Evolutionary conservation across 2,329 filamentous ascomycete species (phyloP).

Genomic region (Pseudomassariella vexata): DNA sequence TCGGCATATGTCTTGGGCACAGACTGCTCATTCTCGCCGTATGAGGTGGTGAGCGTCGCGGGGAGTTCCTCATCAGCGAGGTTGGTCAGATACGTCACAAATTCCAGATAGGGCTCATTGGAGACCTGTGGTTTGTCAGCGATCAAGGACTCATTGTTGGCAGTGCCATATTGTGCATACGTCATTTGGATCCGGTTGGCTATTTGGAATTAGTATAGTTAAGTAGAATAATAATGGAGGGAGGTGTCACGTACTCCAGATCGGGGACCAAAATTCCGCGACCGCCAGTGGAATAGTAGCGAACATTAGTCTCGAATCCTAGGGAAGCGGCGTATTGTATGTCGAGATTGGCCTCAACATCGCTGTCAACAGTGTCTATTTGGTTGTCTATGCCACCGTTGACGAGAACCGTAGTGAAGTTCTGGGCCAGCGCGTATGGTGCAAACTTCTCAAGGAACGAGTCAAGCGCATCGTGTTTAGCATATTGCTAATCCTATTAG

Average conservation of each 20-base stretch:
- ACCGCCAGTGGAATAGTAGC: conserved; percentile 50
- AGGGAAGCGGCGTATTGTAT: conserved; percentile 50
- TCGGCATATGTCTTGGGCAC: conserved; percentile 55
- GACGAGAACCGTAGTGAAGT: conserved; percentile 51
- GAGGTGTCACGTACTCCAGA: conserved; percentile 31
- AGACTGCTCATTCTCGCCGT: conserved; percentile 63
- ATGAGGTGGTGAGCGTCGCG: conserved; percentile 58
- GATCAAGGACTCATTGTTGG: no score
- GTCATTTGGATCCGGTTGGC: conserved; percentile 14
- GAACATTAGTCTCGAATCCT: conserved; percentile 42
- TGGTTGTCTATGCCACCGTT: conserved; percentile 49
- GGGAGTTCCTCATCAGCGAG: conserved; percentile 42
- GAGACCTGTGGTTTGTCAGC: no score
- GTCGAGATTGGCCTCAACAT: conserved; percentile 52
- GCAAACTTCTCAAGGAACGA: conserved; percentile 45
- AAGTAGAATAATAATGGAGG: not conserved
- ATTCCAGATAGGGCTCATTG: conserved; percentile 22
- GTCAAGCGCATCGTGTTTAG: conserved; percentile 31
- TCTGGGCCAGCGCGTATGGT: conserved; percentile 42
- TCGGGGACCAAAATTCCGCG: conserved; percentile 44
- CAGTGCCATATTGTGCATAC: no score
- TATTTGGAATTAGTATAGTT: conserved; percentile 1
- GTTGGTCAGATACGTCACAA: conserved; percentile 18
- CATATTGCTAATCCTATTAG: conserved; percentile 13
- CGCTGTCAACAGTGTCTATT: conserved; percentile 28